Evolutionary conservation across 129 eudicot species (phyloP).

Genomic region (Dittrichia graveolens): DNA sequence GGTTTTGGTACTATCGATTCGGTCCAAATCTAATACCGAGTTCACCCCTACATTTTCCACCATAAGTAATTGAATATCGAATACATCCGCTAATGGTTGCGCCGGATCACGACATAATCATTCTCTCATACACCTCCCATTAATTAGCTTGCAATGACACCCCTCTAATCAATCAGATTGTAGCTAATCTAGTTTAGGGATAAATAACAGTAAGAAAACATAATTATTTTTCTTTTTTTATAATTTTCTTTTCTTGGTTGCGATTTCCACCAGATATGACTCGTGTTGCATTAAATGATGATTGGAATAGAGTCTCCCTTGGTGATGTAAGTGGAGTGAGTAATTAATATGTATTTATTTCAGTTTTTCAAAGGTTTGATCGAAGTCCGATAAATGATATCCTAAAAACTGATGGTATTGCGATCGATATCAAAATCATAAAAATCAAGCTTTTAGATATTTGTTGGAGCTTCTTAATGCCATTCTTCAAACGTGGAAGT

Average conservation of each 20-base stretch:
- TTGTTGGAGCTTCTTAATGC: neutral
- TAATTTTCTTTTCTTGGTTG: slow-evolving; percentile 3
- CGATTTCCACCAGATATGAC: slow-evolving; percentile 21
- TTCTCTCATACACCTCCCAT: no score
- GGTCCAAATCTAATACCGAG: no score
- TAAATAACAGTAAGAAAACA: no score
- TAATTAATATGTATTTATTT: neutral
- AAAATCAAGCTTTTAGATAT: neutral
- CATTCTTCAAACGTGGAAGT: neutral
- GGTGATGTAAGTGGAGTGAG: slow-evolving; percentile 11
- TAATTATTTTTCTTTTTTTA: no score
- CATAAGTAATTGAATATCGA: no score
- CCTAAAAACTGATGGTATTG: neutral
- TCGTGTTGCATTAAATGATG: slow-evolving; percentile 17
- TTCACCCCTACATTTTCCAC: no score
- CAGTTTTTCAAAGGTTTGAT: neutral
- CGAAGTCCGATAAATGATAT: neutral
- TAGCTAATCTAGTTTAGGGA: no score
- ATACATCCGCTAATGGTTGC: no score
- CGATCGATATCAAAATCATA: neutral
- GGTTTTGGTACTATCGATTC: no score
- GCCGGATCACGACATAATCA: no score
- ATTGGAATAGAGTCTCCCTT: neutral
- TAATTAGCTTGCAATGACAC: no score
- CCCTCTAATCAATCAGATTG: no score